These are phyloP conservation scores for Saccharum spontaneum DNA, from an alignment of 176 grass and related monocot species.

Conservation along the genomic window DNA sequence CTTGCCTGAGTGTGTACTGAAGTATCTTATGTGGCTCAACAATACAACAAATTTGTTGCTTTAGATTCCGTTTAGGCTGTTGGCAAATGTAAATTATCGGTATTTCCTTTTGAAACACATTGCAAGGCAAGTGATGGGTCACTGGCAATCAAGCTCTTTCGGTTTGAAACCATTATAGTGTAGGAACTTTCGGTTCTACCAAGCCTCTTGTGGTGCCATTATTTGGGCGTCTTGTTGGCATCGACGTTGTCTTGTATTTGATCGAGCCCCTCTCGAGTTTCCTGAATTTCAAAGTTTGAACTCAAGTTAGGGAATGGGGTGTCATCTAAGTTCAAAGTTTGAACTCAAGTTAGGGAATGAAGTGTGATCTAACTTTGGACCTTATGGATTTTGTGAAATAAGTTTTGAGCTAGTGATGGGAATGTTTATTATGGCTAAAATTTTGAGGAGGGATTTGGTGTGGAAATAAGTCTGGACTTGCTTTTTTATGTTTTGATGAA, in stretches of 20 bases:
- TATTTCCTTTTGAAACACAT: constrained; percentile 2
- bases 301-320: not conserved
- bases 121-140: not conserved
- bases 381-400: no score
- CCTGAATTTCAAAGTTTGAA: not conserved
- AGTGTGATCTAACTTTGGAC: not conserved
- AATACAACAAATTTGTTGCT: not conserved
- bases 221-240: no score
- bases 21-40: not conserved
- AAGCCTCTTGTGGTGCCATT: no score
- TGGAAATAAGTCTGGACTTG: no score
- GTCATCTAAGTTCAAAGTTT: not conserved
- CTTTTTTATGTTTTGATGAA: no score
- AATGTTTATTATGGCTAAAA: no score
- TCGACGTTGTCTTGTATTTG: not conserved
- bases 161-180: not conserved
- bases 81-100: constrained; percentile 28
- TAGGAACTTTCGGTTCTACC: no score
- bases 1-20: not conserved
- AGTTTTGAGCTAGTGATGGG: not conserved
- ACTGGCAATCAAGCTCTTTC: not conserved
- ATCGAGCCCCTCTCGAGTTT: not conserved
- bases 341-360: not conserved
- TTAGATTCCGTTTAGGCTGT: constrained; percentile 24
- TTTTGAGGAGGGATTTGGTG: no score